Evolutionary conservation across 2,329 filamentous ascomycete genomes (phyloP), one percentile per base, ranked within the genome.

Genomic region (Talaromyces sp.): DNA sequence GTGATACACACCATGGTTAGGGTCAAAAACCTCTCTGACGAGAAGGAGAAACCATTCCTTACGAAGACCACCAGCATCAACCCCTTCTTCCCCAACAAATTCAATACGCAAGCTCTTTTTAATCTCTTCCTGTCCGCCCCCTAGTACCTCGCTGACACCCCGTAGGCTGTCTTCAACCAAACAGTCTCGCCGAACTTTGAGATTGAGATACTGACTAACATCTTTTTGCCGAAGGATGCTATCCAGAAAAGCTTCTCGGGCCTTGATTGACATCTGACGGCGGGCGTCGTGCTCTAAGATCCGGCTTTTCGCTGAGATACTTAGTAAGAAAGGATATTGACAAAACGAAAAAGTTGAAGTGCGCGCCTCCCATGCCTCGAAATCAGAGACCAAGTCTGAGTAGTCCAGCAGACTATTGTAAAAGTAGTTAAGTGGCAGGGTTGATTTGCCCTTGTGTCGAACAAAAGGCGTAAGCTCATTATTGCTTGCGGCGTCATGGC

Each of bases 41-140:
- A 97, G 83, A 62, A 96, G 83, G 57, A 96, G 78, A 71, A 97
- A 97, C 93, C 93, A 97, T 76, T 97, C 93, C 74, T 97, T 97
- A 61, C 92, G 86, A 60, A 96, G 80, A 0, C 93, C 93, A 42
- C 93, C 93, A 4, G 90, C 92, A 77, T 97, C 93, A 57, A 96
- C 87, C 4, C 93, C 93, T 75, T 97, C 93, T 76, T 97, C 93
- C 33, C 91, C 92, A 33, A 84, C 82, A 67, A 97, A 97, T 63
- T 90, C 87, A 63, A 97, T 95, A 19, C 89, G 86, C 30, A 97
- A 78, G 0, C 89, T 90, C 73, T 96, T 97, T 74, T 96, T 96
- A 72, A 96, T 88, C 65, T 96, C 92, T 68, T 93, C 91, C 58
- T 88, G 85, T 13, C 89, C 87, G 59, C 88, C 86, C 15, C 92